These are phyloP conservation scores for Wickerhamiella sorbophila DNA, from an alignment of 805 yeast genomes.

Conservation along the genomic window DNA sequence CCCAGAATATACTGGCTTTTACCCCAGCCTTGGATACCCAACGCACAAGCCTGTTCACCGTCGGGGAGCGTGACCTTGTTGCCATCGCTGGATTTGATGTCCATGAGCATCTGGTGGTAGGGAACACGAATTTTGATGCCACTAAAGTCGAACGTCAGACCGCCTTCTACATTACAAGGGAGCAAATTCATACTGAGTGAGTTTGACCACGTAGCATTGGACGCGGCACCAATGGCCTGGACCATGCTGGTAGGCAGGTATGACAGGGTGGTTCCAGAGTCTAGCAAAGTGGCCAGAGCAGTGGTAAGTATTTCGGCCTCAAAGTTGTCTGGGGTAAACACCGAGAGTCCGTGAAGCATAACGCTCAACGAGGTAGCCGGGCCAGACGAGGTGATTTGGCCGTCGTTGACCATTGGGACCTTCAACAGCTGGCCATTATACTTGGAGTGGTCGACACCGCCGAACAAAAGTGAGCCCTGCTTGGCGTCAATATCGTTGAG, in stretches of 20 bases:
- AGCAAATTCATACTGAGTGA: background rate
- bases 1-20: slow-evolving; percentile 35
- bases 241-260: slow-evolving; percentile 27
- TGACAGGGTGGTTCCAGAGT: slow-evolving; percentile 39
- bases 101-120: background rate
- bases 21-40: background rate
- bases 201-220: slow-evolving; percentile 6
- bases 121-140: slow-evolving; percentile 9
- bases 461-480: slow-evolving; percentile 30
- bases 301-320: slow-evolving; percentile 5
- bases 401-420: slow-evolving; percentile 22
- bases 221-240: slow-evolving; percentile 4
- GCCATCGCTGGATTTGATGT: background rate
- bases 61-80: background rate
- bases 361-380: slow-evolving; percentile 19
- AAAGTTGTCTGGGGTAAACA: slow-evolving; percentile 4
- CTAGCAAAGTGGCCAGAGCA: slow-evolving; percentile 30
- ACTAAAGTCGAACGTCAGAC: background rate
- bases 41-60: background rate
- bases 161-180: background rate
- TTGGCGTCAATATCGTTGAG: slow-evolving; percentile 25
- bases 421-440: slow-evolving; percentile 27
- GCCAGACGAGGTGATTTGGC: slow-evolving; percentile 7
- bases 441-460: slow-evolving; percentile 32
- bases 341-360: background rate